phyloP scores from a whole-genome alignment of 768 basidiomycete genomes.

The Pisolithus tinctorius region DNA sequence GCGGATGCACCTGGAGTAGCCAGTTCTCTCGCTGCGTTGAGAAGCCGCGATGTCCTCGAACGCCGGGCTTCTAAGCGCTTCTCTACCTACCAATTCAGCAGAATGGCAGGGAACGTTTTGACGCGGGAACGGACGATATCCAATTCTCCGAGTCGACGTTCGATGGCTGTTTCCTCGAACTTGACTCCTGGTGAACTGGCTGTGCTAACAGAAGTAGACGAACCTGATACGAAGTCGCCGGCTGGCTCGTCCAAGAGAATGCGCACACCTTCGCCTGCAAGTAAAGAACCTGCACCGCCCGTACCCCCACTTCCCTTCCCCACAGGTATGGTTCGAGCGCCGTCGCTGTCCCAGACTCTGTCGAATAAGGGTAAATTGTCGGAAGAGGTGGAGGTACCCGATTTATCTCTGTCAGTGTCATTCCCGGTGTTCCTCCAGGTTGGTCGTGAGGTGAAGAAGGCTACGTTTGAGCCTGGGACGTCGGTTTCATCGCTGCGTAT shows the following conservation, averaged over 20 bases:
- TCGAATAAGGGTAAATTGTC: conserved; percentile 12
- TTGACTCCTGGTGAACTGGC: conserved; percentile 68
- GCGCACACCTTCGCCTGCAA: conserved; percentile 31
- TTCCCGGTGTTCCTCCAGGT: conserved; percentile 84
- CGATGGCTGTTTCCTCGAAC: conserved; percentile 54
- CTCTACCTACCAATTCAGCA: conserved; percentile 89
- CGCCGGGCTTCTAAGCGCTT: conserved; percentile 93
- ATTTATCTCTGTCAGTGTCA: conserved; percentile 14
- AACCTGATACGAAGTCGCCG: conserved; percentile 25
- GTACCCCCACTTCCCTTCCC: conserved; percentile 47
- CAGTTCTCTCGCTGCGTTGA: conserved; percentile 80
- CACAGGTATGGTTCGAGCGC: conserved; percentile 29
- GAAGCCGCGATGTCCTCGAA: conserved; percentile 80
- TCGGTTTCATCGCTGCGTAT: conserved; percentile 73
- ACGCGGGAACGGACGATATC: conserved; percentile 43
- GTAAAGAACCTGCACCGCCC: conserved; percentile 21
- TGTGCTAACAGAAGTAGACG: conserved; percentile 68
- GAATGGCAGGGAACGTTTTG: conserved; percentile 66
- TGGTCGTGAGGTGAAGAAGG: conserved; percentile 87
- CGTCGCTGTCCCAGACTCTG: conserved; percentile 1
- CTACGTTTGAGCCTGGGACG: conserved; percentile 58
- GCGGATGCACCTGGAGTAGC: conserved; percentile 57
- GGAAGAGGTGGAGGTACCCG: conserved; percentile 15
- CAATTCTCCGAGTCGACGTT: conserved; percentile 53
- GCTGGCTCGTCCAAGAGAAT: conserved; percentile 18